phyloP scores from a whole-genome alignment of 176 grass and related monocot genomes.

The Phyllostachys edulis region DNA sequence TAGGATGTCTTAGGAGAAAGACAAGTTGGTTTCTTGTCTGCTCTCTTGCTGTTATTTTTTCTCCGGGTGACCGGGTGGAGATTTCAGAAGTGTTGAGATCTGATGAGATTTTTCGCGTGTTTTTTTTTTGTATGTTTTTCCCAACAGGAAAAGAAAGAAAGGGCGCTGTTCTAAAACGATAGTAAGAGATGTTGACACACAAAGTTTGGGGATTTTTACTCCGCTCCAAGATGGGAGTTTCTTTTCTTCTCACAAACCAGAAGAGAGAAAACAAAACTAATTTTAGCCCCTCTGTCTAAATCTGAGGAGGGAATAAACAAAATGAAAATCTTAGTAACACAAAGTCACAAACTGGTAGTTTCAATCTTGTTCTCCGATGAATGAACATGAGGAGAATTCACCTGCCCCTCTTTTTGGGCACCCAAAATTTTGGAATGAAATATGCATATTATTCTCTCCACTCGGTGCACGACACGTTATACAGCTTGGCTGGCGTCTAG shows the following conservation, averaged over 20 bases:
- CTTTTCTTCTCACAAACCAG: slow-evolving; percentile 53
- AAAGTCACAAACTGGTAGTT: background rate
- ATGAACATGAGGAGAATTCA: slow-evolving; percentile 44
- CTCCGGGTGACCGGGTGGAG: slow-evolving; percentile 53
- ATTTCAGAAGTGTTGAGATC: slow-evolving; percentile 63
- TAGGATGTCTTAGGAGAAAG: slow-evolving; percentile 48
- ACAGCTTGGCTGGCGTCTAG: slow-evolving; percentile 3
- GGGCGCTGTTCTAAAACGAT: slow-evolving; percentile 76
- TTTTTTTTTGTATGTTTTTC: slow-evolving; percentile 71
- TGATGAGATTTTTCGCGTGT: slow-evolving; percentile 83
- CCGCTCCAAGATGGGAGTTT: slow-evolving; percentile 75
- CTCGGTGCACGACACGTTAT: background rate
- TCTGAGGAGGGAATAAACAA: slow-evolving; percentile 6
- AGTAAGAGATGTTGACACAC: slow-evolving; percentile 67
- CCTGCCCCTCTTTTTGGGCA: background rate
- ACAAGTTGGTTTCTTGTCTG: slow-evolving; percentile 42
- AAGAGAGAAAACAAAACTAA: background rate
- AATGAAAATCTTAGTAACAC: background rate
- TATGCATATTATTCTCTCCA: background rate
- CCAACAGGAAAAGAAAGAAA: slow-evolving; percentile 81
- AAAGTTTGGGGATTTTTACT: slow-evolving; percentile 53
- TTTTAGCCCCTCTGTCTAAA: slow-evolving; percentile 16
- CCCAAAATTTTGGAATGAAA: background rate
- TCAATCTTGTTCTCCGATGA: slow-evolving; percentile 33
- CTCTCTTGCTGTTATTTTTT: slow-evolving; percentile 37